Evolutionary conservation across 306 rosid species (phyloP).

Genomic region (Quercus glauca): DNA sequence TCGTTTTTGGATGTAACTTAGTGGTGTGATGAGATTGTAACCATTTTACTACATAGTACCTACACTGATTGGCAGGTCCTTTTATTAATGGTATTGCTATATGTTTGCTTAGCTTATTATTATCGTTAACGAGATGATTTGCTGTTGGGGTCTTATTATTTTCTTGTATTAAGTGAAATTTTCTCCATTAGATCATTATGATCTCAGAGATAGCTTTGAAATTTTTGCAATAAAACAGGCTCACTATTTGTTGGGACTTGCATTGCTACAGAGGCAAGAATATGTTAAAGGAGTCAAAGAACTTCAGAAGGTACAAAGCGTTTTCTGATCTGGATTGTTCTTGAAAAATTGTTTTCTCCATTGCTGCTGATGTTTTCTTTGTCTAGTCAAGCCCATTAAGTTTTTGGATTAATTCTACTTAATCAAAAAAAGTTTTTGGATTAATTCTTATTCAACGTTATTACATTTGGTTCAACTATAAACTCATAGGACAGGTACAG

Average conservation of each 20-base stretch:
- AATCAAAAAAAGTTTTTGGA: not conserved
- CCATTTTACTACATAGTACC: not conserved
- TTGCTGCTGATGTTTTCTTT: constrained; percentile 2
- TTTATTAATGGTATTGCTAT: constrained; percentile 5
- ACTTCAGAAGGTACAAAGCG: constrained; percentile 68
- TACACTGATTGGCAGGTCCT: not conserved
- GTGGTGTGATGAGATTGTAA: not conserved
- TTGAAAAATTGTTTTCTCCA: constrained; percentile 4
- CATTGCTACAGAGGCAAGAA: constrained; percentile 58
- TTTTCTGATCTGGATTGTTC: constrained; percentile 15
- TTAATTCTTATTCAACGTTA: not conserved
- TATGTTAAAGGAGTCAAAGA: constrained; percentile 63
- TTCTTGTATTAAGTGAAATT: constrained; percentile 11
- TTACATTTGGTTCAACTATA: not conserved
- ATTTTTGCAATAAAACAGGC: constrained; percentile 52
- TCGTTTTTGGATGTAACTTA: not conserved
- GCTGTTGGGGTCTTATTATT: constrained; percentile 12
- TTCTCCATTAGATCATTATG: not conserved
- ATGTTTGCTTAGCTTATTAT: not conserved
- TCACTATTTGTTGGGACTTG: constrained; percentile 90
- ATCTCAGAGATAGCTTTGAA: not conserved
- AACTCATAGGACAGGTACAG: not conserved
- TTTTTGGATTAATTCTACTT: not conserved
- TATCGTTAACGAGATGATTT: not conserved
- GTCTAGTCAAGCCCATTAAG: not conserved